A percentile compares a stretch with the other conserved stretches of the same genome.
These are phyloP conservation scores for Diaporthe citrichinensis DNA, from an alignment of 2,329 filamentous ascomycete genomes.

Conservation along the genomic window DNA sequence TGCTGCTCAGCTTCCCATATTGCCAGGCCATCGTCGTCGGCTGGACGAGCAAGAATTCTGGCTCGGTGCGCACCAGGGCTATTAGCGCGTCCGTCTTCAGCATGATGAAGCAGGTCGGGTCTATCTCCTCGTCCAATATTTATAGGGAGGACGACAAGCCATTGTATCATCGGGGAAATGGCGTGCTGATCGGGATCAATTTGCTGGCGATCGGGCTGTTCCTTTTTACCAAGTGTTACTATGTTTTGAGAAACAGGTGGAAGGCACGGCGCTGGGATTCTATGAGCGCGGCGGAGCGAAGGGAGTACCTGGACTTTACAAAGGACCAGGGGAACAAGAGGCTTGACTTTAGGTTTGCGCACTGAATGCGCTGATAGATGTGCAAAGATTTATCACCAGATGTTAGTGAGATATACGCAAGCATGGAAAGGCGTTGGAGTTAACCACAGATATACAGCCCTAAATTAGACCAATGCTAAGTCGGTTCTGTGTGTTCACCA, in stretches of 20 bases:
- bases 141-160: constrained; percentile 69
- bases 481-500: background rate
- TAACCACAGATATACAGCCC: background rate
- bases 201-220: constrained; percentile 65
- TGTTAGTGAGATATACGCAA: no score
- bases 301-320: constrained; percentile 61
- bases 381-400: no score
- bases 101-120: constrained; percentile 46
- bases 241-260: constrained; percentile 63
- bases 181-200: constrained; percentile 64
- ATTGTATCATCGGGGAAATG: constrained; percentile 68
- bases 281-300: constrained; percentile 63
- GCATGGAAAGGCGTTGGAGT: background rate
- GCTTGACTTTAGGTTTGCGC: constrained; percentile 59
- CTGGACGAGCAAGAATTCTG: constrained; percentile 71
- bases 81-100: constrained; percentile 73
- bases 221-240: constrained; percentile 66
- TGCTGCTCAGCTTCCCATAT: constrained; percentile 68
- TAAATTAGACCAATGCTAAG: background rate
- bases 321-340: constrained; percentile 60
- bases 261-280: constrained; percentile 62
- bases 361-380: constrained; percentile 44
- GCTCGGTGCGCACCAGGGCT: constrained; percentile 71
- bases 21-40: constrained; percentile 72
- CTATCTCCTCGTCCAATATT: constrained; percentile 54